Base-by-base conservation (phyloP, 164 flowering plant species). In the Umbilicus rupestris region DNA sequence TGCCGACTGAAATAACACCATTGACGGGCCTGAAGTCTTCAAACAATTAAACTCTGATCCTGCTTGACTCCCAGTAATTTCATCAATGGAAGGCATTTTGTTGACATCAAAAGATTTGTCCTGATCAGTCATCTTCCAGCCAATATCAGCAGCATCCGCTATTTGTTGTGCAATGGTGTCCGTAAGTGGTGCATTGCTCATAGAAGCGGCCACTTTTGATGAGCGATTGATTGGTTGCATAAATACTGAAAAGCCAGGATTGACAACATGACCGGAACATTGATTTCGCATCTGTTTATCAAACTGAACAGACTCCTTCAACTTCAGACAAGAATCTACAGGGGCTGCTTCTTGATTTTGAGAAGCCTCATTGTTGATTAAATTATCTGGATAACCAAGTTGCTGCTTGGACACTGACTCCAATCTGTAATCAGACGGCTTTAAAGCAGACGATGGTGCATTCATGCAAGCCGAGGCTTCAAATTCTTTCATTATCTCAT, bases 401-500 rank as follows among this genome's bases (percentile, higher is more conserved):
- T 33, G 15, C 39, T 69, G 42, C 15, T 64, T n/a, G 46, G 68
- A 39, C 17, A 58, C 22, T 11, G 76, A 24, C 15, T 31, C 70
- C 41, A 68, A 52, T n/a, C 66, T 69, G 14, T 31, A 47, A 50
- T 69, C 73, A 49, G n/a, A 20, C 39, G 60, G 67, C 67, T 46
- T 70, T 15, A 45, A 28, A 45, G 65, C 64, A 26, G 30, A 8
- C 20, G 44, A 65, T 3, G 68, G 64, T 20, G 57, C 74, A 63
- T 62, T 59, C 19, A 12, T 49, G 17, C 35, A n/a, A 28, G 47
- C 33, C 33, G 70, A 62, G 39, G 64, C 65, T 52, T 74, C 74
- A 65, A 64, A 60, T 11, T 71, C 76, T 41, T 70, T 70, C 67
- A 70, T 33, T 20, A 64, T 28, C n/a, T 68, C 69, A 64, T 58